phyloP scores from a whole-genome alignment of 1,284 basidiomycete species.

The Takashimella tepidaria region DNA sequence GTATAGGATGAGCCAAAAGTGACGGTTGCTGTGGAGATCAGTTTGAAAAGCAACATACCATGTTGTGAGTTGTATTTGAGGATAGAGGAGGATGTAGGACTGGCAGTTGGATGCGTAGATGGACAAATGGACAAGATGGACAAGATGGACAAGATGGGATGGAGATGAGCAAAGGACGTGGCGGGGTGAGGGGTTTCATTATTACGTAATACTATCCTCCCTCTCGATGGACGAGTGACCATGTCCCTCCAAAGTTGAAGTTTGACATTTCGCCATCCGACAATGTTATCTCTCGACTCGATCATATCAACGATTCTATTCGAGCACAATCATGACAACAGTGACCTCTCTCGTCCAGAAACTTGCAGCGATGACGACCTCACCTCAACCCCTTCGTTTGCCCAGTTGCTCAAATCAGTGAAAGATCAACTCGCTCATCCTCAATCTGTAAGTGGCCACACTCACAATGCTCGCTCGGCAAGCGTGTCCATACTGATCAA shows the following conservation, averaged over 20 bases:
- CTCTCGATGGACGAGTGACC: too few species aligned
- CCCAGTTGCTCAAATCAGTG: not conserved
- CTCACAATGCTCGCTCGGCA: not conserved
- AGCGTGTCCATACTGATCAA: not conserved
- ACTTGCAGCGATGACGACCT: too few species aligned
- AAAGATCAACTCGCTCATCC: not conserved
- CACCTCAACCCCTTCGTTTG: too few species aligned
- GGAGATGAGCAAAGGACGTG: not conserved
- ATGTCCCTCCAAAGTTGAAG: too few species aligned
- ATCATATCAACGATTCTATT: slow-evolving; percentile 33
- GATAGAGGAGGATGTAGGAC: too few species aligned
- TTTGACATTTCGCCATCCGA: not conserved
- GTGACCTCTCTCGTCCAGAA: not conserved
- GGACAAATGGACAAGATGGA: not conserved
- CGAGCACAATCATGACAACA: slow-evolving; percentile 27
- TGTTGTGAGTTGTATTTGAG: too few species aligned
- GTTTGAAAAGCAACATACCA: not conserved
- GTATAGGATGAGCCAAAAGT: too few species aligned
- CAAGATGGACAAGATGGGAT: not conserved
- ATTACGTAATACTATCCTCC: too few species aligned
- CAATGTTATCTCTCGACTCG: slow-evolving; percentile 25
- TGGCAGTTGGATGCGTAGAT: not conserved
- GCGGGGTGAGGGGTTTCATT: too few species aligned
- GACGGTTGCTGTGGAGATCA: too few species aligned
- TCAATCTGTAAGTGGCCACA: too few species aligned